Conservation (phyloP, 495 filamentous ascomycete genomes). For the Penicillium cataractarum region DNA sequence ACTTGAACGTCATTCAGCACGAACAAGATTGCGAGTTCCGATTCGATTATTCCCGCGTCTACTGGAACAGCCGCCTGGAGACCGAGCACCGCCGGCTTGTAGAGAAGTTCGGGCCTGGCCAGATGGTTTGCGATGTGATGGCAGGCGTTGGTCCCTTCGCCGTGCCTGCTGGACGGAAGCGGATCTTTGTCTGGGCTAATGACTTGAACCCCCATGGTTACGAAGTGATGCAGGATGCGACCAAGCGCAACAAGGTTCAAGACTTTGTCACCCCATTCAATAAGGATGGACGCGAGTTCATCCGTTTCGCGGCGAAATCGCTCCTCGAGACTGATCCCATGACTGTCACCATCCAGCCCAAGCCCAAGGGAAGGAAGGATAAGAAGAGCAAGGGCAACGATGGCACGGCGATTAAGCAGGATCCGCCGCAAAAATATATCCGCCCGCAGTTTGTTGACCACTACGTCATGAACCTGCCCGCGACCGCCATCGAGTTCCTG, state of each 20-base stretch:
- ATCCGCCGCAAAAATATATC: slow-evolving; percentile 51
- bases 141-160: slow-evolving; percentile 96
- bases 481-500: slow-evolving; percentile 82
- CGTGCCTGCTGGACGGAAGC: slow-evolving; percentile 84
- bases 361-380: slow-evolving; percentile 25
- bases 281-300: slow-evolving; percentile 79
- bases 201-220: slow-evolving; percentile 93
- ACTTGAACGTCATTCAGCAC: slow-evolving; percentile 76
- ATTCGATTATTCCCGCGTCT: slow-evolving; percentile 74
- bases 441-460: slow-evolving; percentile 75
- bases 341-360: slow-evolving; percentile 48
- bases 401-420: slow-evolving; percentile 26
- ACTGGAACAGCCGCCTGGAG: slow-evolving; percentile 93
- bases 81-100: slow-evolving; percentile 86
- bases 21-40: slow-evolving; percentile 54
- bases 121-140: slow-evolving; percentile 97
- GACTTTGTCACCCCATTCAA: slow-evolving; percentile 79
- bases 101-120: slow-evolving; percentile 74
- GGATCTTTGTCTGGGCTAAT: slow-evolving; percentile 95
- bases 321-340: slow-evolving; percentile 58
- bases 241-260: slow-evolving; percentile 76
- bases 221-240: slow-evolving; percentile 67
- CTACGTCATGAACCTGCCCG: slow-evolving; percentile 97
- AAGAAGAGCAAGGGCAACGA: slow-evolving; percentile 27
- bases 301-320: slow-evolving; percentile 63